A percentile compares a stretch with the other conserved stretches of the same genome.
Evolutionary conservation across 192 early-diverging fungal genomes (phyloP).

Genomic region (Backusella luteola): DNA sequence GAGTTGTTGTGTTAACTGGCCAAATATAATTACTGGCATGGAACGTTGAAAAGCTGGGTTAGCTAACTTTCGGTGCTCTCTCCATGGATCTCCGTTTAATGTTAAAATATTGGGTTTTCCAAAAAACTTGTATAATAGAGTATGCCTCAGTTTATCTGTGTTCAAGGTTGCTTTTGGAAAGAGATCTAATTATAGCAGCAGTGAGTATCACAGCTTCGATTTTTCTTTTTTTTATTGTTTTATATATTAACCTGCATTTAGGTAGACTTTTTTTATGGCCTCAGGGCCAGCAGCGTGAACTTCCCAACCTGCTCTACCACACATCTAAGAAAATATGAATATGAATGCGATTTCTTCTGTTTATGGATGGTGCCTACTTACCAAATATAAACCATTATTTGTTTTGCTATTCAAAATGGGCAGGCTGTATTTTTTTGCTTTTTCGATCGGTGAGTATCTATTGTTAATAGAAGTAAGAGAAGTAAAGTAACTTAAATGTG

Average conservation of each 20-base stretch:
- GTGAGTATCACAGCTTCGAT: background rate
- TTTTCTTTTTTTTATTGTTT: background rate
- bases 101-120: background rate
- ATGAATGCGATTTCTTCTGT: background rate
- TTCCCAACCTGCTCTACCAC: background rate
- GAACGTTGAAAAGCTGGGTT: conserved; percentile 34
- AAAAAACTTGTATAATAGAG: background rate
- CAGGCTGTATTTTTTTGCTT: background rate
- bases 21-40: conserved; percentile 31
- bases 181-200: background rate
- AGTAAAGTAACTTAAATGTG: background rate
- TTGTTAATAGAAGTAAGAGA: background rate
- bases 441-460: background rate
- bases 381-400: background rate
- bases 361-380: background rate
- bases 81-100: background rate
- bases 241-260: background rate
- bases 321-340: background rate
- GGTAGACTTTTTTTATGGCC: background rate
- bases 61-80: conserved; percentile 8
- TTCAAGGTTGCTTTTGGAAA: conserved; percentile 6
- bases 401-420: background rate
- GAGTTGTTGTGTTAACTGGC: conserved; percentile 3
- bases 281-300: background rate
- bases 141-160: background rate